Evolutionary conservation across 257 asterid species (phyloP), one percentile per base, ranked within the genome.

Genomic region (Capsicum baccatum): DNA sequence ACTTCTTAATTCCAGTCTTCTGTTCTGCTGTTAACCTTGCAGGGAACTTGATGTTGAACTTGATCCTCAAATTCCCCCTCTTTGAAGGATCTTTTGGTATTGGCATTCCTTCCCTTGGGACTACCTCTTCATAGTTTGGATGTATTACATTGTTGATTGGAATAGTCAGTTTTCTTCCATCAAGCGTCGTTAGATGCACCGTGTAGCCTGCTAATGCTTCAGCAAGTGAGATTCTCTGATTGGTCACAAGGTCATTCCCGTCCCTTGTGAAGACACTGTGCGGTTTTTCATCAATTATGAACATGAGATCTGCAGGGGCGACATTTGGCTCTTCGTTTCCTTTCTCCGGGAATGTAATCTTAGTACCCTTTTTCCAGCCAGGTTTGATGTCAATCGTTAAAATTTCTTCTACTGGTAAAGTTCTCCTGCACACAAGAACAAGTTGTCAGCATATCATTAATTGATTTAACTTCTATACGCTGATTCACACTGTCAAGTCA

Each of bases 281-380:
- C 0, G 98, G 99, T 84, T 93, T 95, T 86, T 95, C 98, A 8
- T 95, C 99, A 3, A 95, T 88, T 35, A 93, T 88, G 93, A 95
- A 95, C 15, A 95, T 91, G 9, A 95, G 87, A 85, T 94, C 99
- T 6, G 99, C 87, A 6, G 98, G 92, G 6, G 91, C 85, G 3
- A 92, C 88, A 7, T 93, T 91, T 14, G 97, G 98, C 84, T 91
- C 94, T 52, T 94, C 99, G 6, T 95, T 92, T 60, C 99, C 99
- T 85, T 93, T 95, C 80, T 94, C 99, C 0, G 96, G 97, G 91
- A 95, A 95, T n/a, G 99, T 95, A 84, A 95, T 95, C 89, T 95
- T 95, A 0, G 99, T 95, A 35, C 99, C 99, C 73, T 94, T 95
- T 73, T 95, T 95, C 99, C 99, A 95, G 0, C 99, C 99, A 0